Evolutionary conservation across 2,329 filamentous ascomycete genomes (phyloP).

Genomic region (Talaromyces sp.): DNA sequence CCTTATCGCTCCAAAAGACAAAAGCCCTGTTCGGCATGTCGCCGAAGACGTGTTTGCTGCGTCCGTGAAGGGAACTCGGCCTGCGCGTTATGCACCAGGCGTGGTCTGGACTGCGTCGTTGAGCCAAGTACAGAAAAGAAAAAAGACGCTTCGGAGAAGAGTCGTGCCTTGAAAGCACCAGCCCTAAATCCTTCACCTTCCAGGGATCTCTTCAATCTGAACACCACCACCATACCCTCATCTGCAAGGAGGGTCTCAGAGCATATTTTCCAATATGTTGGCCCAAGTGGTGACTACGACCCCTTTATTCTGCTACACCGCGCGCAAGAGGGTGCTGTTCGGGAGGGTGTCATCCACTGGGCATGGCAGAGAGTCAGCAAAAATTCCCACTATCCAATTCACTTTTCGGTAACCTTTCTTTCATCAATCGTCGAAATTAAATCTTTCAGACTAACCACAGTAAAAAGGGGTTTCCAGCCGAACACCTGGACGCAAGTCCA

Average conservation of each 20-base stretch:
- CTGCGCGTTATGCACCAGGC: not conserved
- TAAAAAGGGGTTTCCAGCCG: not conserved
- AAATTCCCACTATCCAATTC: not conserved
- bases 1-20: conserved; percentile 2
- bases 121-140: conserved; percentile 1
- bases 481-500: conserved; percentile 1
- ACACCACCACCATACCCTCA: not conserved
- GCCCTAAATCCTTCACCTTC: not conserved
- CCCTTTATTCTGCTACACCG: not conserved
- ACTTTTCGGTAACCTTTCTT: not conserved
- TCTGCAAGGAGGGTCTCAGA: conserved; percentile 1
- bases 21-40: conserved; percentile 1
- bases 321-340: not conserved
- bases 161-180: not conserved
- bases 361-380: conserved; percentile 3
- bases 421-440: not conserved
- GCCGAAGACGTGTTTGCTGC: not conserved
- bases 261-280: conserved; percentile 4
- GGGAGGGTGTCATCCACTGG: not conserved
- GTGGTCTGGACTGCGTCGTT: not conserved
- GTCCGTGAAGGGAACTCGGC: not conserved
- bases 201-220: not conserved
- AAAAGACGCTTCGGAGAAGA: conserved; percentile 2
- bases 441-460: not conserved
- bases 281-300: not conserved